Percentiles rank a stretch among this genome's conserved stretches.
Evolutionary conservation across 2,329 filamentous ascomycete species (phyloP).

Genomic region (Truncatella angustata): DNA sequence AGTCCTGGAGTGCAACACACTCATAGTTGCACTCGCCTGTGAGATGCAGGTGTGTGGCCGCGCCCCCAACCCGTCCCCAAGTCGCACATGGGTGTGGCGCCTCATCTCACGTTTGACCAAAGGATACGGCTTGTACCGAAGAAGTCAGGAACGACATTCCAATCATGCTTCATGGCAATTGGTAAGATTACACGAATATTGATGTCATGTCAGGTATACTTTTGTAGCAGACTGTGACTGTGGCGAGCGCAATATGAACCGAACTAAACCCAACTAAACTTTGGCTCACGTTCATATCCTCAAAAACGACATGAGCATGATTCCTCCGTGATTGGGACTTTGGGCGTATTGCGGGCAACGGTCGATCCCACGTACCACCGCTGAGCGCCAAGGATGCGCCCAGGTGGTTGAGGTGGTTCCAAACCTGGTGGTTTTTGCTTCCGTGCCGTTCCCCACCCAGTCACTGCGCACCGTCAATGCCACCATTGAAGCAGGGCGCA

Average conservation of each 20-base stretch:
- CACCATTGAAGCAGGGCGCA: not conserved
- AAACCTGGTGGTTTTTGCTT: not conserved
- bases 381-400: not conserved
- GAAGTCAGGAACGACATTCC: not conserved
- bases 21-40: not conserved
- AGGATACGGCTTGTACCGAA: not conserved
- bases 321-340: not conserved
- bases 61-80: not conserved
- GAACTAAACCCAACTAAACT: no score
- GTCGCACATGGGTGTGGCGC: not conserved
- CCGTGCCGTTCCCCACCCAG: not conserved
- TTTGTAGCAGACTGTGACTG: no score
- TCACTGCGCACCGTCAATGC: not conserved
- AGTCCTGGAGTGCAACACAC: not conserved
- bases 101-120: not conserved
- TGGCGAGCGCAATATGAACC: no score
- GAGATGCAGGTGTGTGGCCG: not conserved
- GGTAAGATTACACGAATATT: no score
- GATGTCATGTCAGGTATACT: no score
- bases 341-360: not conserved
- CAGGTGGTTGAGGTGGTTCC: not conserved
- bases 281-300: no score
- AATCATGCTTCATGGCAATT: no score
- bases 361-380: not conserved
- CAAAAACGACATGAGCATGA: not conserved